Evolutionary conservation across 768 basidiomycete genomes (phyloP), one percentile per base, ranked within the genome.

Genomic region (Tylopilus plumbeoviolaceoides): DNA sequence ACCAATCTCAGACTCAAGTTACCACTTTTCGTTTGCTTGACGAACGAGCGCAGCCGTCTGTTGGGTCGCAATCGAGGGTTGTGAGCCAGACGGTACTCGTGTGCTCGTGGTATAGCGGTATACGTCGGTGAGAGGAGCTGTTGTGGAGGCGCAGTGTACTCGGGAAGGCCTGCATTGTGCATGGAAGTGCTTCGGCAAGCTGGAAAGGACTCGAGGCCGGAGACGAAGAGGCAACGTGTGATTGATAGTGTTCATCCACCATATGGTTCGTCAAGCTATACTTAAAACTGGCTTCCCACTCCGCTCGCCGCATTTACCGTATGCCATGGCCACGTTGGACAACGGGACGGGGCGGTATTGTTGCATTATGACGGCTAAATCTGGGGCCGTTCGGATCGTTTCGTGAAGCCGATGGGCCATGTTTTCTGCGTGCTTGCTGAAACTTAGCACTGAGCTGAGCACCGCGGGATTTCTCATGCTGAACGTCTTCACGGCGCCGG

Each of bases 1-100:
- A 56, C 66, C 42, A 89, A 66, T 21, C 76, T 74, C 33, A 89
- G 72, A 49, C 71, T 73, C 28, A 78, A 68, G 31, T 73, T 75
- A 5, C 83, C 80, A 45, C 71, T 75, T 63, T 75, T 83, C 3
- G 82, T 78, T 54, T 79, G 75, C 65, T 88, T 88, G 48, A 80
- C 71, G 58, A 83, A 85, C 48, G 72, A 73, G 7, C 77, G 76
- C 17, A 73, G 66, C 4, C 75, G 74, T 27, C 78, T 69, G 54
- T 57, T 65, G 12, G 65, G 56, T 5, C 71, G 69, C 33, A 67
- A 52, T 7, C 74, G 71, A 31, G 72, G 72, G 25, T 67, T 73
- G 27, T 79, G 65, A 9, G 82, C 77, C 46, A 85, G 61, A 4
- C 77, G 78, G 53, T 75, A 78, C 63, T 86, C 85, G 53, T 75